A percentile compares a stretch with the other conserved stretches of the same genome.
Conservation (phyloP, 2,329 filamentous ascomycete genomes). For the Sarocladiaceae sp. region DNA sequence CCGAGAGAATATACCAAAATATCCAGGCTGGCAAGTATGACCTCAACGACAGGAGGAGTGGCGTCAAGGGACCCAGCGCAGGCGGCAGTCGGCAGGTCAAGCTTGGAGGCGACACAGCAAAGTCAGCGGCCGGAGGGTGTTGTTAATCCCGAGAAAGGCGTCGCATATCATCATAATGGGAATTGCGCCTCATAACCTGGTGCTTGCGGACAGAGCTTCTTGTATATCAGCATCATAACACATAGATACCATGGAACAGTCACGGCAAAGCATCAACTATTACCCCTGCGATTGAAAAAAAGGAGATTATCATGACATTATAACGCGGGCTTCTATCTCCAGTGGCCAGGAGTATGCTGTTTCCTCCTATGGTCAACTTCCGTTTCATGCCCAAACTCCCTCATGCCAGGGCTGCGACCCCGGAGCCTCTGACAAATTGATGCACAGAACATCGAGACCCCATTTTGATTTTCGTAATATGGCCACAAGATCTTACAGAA, state of each 20-base stretch:
- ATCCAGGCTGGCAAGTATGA: conserved; percentile 95
- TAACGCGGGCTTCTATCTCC: conserved; percentile 7
- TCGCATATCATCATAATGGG: too few species aligned
- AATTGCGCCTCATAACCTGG: too few species aligned
- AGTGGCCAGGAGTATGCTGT: not conserved
- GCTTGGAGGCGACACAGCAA: conserved; percentile 32
- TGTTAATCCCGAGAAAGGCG: conserved; percentile 31
- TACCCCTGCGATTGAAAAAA: conserved; percentile 1
- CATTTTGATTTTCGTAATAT: too few species aligned
- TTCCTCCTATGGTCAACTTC: not conserved
- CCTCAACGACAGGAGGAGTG: conserved; percentile 83
- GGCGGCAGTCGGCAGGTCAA: conserved; percentile 39
- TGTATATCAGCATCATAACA: conserved; percentile 3
- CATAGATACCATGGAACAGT: conserved; percentile 1
- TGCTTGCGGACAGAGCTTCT: too few species aligned
- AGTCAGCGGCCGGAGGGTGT: conserved; percentile 36
- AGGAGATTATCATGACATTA: conserved; percentile 9
- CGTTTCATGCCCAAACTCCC: not conserved
- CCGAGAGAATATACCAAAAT: conserved; percentile 92
- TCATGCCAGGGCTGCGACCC: too few species aligned
- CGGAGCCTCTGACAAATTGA: not conserved
- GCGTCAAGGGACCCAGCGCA: conserved; percentile 70
- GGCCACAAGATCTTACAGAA: too few species aligned
- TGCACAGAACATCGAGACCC: too few species aligned
- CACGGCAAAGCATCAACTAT: too few species aligned